Base-by-base conservation (phyloP, 1,139 yeast species). In the Saccharomyces hybrid region DNA sequence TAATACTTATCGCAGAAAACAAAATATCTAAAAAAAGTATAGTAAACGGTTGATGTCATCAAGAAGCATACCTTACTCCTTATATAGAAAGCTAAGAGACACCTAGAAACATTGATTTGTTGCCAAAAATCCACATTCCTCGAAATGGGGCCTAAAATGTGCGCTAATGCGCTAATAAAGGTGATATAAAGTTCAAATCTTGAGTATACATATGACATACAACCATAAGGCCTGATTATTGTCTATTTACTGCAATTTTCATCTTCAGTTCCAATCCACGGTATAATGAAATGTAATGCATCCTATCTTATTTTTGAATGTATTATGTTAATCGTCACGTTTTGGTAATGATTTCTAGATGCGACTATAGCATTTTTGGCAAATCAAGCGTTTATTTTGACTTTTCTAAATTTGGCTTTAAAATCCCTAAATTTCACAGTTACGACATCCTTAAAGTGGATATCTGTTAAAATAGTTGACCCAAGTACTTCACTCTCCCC, bases 101-200 rank as follows among this genome's bases (percentile, higher is more conserved):
- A 52, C 56, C 47, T 54, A 53, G 51, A 52, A 51, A 46, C 25
- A 56, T 4, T 63, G 57, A 51, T 59, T 73, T 11, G 56, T 72
- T 38, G 70, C 75, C 53, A 74, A 68, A 48, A 68, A 29, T 11
- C n/a, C n/a, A 23, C 25, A 23, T 23, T 23, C 25, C 25, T 23
- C 25, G 25, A 23, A 23, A 23, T 23, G 25, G 25, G 25, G 25
- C 25, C 25, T 23, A 23, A 23, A 23, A 23, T 23, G 25, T 23
- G 25, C 25, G 25, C 25, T 23, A 23, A 23, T 23, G 25, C 25
- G 25, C 25, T 23, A 23, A 23, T 23, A 23, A 11, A 11, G n/a
- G 32, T 11, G 32, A 29, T 29, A 11, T 29, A 29, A 29, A 11
- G 32, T 29, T 11, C 13, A 5, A 11, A 9, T 29, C 13, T 11